Evolutionary conservation across 2,329 filamentous ascomycete genomes (phyloP).

Genomic region (Monilinia fructicola): DNA sequence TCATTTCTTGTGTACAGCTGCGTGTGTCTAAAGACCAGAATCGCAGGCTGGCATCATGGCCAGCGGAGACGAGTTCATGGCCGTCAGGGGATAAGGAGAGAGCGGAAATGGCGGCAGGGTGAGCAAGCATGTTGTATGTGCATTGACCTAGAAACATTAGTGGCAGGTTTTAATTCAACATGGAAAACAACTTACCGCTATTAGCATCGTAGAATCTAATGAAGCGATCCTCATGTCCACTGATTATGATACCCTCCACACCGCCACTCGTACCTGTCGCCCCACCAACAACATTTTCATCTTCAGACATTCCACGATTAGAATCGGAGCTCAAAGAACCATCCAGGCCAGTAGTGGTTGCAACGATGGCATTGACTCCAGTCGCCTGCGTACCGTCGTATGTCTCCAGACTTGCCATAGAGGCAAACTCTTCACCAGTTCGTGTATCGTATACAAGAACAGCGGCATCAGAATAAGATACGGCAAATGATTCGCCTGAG

Average conservation of each 20-base stretch:
- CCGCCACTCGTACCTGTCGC: conserved; percentile 77
- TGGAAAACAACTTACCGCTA: conserved; percentile 69
- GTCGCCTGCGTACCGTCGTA: conserved; percentile 84
- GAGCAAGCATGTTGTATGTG: conserved; percentile 97
- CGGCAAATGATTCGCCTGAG: conserved; percentile 84
- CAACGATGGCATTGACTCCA: conserved; percentile 86
- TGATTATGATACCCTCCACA: conserved; percentile 91
- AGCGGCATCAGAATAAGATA: conserved; percentile 86
- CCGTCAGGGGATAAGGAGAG: conserved; percentile 91
- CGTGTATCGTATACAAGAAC: conserved; percentile 91
- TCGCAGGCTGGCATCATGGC: conserved; percentile 90
- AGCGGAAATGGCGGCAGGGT: conserved; percentile 88
- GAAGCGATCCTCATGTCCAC: conserved; percentile 93
- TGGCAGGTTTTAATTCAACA: not conserved
- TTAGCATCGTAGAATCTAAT: conserved; percentile 98
- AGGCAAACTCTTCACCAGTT: conserved; percentile 80
- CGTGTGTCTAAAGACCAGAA: conserved; percentile 98
- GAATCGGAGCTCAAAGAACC: conserved; percentile 59
- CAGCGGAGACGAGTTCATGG: conserved; percentile 89
- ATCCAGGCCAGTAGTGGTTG: conserved; percentile 80
- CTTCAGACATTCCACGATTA: conserved; percentile 60
- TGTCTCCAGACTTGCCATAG: conserved; percentile 91
- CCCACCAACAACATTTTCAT: conserved; percentile 75
- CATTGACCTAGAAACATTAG: conserved; percentile 74
- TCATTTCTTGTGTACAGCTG: conserved; percentile 92